Percentiles rank a stretch among this genome's conserved stretches.
Evolutionary conservation across 108 stramenopile species (phyloP).

Genomic region (Cyclotella baltica): DNA sequence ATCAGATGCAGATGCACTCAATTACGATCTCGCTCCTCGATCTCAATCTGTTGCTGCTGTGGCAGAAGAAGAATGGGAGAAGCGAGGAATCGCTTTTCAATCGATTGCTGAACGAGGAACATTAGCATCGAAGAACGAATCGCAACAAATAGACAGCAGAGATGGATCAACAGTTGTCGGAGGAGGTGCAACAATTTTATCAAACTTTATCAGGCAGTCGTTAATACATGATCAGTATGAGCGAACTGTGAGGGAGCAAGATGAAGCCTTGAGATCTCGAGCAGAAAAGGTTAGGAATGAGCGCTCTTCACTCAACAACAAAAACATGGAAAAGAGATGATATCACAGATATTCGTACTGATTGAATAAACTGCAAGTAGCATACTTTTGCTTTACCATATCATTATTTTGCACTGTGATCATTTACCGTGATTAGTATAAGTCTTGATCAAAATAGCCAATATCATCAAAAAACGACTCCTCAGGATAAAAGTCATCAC

Average conservation of each 20-base stretch:
- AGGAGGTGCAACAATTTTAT: slow-evolving; percentile 71
- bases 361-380: too few relatives aligned
- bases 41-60: slow-evolving; percentile 71
- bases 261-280: slow-evolving; percentile 58
- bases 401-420: neutral
- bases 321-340: slow-evolving; percentile 7
- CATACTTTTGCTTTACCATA: neutral
- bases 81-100: slow-evolving; percentile 81
- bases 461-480: slow-evolving; percentile 1
- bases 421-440: neutral
- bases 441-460: slow-evolving; percentile 11
- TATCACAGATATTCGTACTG: slow-evolving; percentile 2
- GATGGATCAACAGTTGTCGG: neutral
- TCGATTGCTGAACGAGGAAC: slow-evolving; percentile 74
- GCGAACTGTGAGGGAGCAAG: slow-evolving; percentile 75
- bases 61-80: slow-evolving; percentile 89
- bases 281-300: slow-evolving; percentile 53
- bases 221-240: slow-evolving; percentile 88
- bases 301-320: neutral
- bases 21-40: slow-evolving; percentile 52
- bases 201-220: slow-evolving; percentile 66
- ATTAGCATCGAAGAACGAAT: neutral
- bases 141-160: slow-evolving; percentile 6
- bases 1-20: neutral
- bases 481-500: slow-evolving; percentile 11